Evolutionary conservation across 768 basidiomycete genomes (phyloP).

Genomic region (Pisolithus orientalis): DNA sequence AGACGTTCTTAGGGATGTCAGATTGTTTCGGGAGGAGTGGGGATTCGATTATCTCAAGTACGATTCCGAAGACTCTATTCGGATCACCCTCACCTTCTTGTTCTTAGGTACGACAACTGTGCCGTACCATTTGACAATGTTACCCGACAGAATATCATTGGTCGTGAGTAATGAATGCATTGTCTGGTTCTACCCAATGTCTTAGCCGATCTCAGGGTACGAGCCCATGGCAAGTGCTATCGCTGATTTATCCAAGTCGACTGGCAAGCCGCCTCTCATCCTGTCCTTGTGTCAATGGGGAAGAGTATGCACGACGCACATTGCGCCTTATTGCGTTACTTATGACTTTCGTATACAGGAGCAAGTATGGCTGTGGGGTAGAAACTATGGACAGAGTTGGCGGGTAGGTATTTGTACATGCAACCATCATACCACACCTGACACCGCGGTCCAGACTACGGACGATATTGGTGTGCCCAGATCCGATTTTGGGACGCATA

Average conservation of each 20-base stretch:
- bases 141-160: constrained; percentile 49
- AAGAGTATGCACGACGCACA: constrained; percentile 33
- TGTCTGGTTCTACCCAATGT: constrained; percentile 1
- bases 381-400: constrained; percentile 57
- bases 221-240: constrained; percentile 59
- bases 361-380: constrained; percentile 62
- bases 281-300: constrained; percentile 69
- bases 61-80: constrained; percentile 9
- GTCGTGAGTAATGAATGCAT: constrained; percentile 32
- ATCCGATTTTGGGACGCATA: neutral
- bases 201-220: constrained; percentile 37
- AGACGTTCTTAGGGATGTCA: constrained; percentile 38
- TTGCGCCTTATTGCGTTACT: neutral
- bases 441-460: constrained; percentile 34
- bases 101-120: constrained; percentile 53
- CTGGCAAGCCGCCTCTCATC: constrained; percentile 49
- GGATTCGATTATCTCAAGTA: constrained; percentile 63
- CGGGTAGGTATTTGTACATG: constrained; percentile 34
- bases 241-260: constrained; percentile 36
- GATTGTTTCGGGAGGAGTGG: constrained; percentile 56
- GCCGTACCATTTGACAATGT: constrained; percentile 54
- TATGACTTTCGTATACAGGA: constrained; percentile 29
- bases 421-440: neutral
- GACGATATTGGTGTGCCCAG: constrained; percentile 37
- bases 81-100: neutral